Conservation (phyloP, 345 rosid genomes). For the Psidium friedrichsthalianum region DNA sequence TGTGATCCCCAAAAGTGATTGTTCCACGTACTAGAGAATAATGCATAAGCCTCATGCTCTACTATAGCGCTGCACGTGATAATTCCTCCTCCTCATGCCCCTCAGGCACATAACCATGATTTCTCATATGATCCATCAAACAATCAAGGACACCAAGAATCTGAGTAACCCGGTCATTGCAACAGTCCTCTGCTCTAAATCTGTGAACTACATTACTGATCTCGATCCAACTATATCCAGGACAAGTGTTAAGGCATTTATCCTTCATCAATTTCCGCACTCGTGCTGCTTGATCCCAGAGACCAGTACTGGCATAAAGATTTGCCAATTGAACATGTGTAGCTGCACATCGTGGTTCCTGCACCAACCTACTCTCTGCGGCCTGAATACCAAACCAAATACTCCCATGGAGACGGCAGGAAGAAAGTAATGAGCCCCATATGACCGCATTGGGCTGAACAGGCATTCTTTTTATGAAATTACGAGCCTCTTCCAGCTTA, state of each 20-base stretch:
- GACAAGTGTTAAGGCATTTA: constrained; percentile 45
- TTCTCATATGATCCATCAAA: constrained; percentile 45
- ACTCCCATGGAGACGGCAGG: constrained; percentile 63
- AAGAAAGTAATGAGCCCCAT: constrained; percentile 84
- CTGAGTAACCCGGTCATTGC: constrained; percentile 21
- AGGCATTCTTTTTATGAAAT: constrained; percentile 54
- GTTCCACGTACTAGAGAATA: background rate
- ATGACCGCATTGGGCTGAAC: constrained; percentile 54
- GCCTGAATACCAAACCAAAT: constrained; percentile 75
- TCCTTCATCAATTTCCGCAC: constrained; percentile 83
- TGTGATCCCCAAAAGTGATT: background rate
- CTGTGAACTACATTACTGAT: constrained; percentile 45
- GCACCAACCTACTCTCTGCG: constrained; percentile 58
- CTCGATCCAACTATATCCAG: constrained; percentile 91
- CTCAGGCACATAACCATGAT: constrained; percentile 12
- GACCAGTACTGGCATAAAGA: constrained; percentile 53
- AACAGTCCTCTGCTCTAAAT: constrained; percentile 65
- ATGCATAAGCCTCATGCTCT: background rate
- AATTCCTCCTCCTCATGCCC: constrained; percentile 4
- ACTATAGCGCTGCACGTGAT: background rate
- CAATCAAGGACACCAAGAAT: constrained; percentile 32
- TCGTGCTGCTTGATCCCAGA: constrained; percentile 65
- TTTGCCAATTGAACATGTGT: constrained; percentile 74
- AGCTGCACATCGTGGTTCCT: constrained; percentile 70
- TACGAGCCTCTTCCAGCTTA: constrained; percentile 54